Base-by-base conservation (phyloP, 2,329 filamentous ascomycete genomes). In the Lachnellula occidentalis region DNA sequence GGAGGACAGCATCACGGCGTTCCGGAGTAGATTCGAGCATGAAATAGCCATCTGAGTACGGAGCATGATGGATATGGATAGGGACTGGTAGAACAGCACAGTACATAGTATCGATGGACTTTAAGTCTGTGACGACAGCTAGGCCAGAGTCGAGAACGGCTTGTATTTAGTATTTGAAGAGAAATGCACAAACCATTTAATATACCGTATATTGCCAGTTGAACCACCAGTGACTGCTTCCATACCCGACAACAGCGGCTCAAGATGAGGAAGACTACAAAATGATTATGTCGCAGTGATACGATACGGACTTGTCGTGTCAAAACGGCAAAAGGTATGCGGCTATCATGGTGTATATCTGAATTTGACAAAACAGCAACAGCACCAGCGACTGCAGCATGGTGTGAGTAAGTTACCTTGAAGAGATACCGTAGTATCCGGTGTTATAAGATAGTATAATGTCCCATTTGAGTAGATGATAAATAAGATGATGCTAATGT, bases 141-240 rank as follows among this genome's bases (percentile, higher is more conserved):
- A 15, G 34, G 22, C 31, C 17, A n/a, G 12, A 22, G n/a, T 22
- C 19, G 9, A 3, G 8, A 19, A 19, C n/a, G 34, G 36, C 47
- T 50, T 42, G 36, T 50, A 42, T 42, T 15, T 50, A 42, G 36
- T 50, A 42, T 42, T 15, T 50, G 34, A 37, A 41, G 34, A 27
- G 21, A 39, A 50, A 42, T 37, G 45, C 17, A 50, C 37, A 50
- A 37, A 50, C 37, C 36, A 22, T 37, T 34, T 50, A n/a, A 42
- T 17, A 21, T 42, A 21, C 36, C 8, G 12, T 9, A 50, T 24
- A 17, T n/a, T n/a, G 14, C 34, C 21, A 21, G 5, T 19, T 43
- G 21, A 43, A 17, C 11, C 41, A 19, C 15, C 21, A 17, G 8
- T 43, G n/a, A 17, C 6, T 19, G 19, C 19, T 22, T 22, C 19